Evolutionary conservation across 768 basidiomycete species (phyloP).

Genomic region (Mycena albidolilacea): DNA sequence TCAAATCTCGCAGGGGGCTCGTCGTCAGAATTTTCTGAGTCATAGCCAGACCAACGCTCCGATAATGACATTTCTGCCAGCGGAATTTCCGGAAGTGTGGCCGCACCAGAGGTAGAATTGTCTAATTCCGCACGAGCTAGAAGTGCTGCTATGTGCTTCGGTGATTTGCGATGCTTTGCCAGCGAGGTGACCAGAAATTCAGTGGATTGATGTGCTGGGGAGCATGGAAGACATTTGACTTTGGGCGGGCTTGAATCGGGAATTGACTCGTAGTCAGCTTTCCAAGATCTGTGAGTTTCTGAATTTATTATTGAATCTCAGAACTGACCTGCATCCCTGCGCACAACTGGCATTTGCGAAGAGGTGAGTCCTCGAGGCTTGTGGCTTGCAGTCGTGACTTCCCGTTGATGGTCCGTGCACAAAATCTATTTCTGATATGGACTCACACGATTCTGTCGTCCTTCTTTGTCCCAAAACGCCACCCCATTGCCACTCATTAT

Average conservation of each 20-base stretch:
- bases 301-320: background rate
- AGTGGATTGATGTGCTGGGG: background rate
- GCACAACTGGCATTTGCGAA: too few species aligned
- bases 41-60: background rate
- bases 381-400: too few species aligned
- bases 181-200: background rate
- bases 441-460: too few species aligned
- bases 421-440: too few species aligned
- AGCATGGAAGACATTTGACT: constrained; percentile 8
- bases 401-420: too few species aligned
- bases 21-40: background rate
- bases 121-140: background rate
- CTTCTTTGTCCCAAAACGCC: too few species aligned
- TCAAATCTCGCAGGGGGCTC: background rate
- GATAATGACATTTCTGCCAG: background rate
- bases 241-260: constrained; percentile 7
- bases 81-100: background rate
- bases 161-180: background rate
- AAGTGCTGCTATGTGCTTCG: constrained; percentile 1
- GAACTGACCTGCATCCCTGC: background rate
- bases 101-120: background rate
- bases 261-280: constrained; percentile 4
- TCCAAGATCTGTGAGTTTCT: background rate
- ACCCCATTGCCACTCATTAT: too few species aligned
- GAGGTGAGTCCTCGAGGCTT: too few species aligned